Base-by-base conservation (phyloP, 345 rosid genomes). In the Eutrema japonicum region DNA sequence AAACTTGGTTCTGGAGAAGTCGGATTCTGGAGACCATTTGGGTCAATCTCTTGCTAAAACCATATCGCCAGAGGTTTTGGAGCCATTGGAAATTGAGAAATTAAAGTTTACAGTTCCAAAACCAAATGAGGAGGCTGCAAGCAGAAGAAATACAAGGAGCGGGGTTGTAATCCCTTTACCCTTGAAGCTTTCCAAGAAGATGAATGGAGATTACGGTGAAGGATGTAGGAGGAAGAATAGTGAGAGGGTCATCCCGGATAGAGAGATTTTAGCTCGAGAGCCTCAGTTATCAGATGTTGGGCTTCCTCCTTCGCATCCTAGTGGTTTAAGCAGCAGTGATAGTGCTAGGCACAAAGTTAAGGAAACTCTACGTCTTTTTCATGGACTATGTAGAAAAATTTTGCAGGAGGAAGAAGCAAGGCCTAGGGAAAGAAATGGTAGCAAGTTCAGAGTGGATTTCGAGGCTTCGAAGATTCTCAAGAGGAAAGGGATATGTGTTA, bases 361-460 rank as follows among this genome's bases (percentile, higher is more conserved):
- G 79, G 86, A 90, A 80, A 83, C 81, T 22, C 70, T 93, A 65
- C 89, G 93, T 27, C 71, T 85, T 27, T 91, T 86, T 76, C 85
- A 86, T 55, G 83, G 59, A 32, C 76, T 80, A 55, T 85, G 80
- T 65, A 81, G 92, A 78, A 89, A 82, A 82, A 56, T 85, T 54
- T 71, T 89, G 80, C 89, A 83, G 55, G 88, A 82, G 83, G 86
- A 82, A 69, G 97, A 91, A 83, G 72, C 88, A 61, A 86, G 76
- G 68, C 47, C 71, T 16, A 85, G 55, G 54, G 59, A 42, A 62
- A 66, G 33, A 54, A 48, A 46, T 1, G 80, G 64, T 37, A 9
- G 26, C 22, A 1, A 13, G 1, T 62, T 62, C 68, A 87, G 89
- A 78, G 68, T 90, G 50, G 96, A 86, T 74, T 60, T 7, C 7